A percentile compares a stretch with the other conserved stretches of the same genome.
Conservation (phyloP, 306 rosid genomes). For the Comarum palustre region DNA sequence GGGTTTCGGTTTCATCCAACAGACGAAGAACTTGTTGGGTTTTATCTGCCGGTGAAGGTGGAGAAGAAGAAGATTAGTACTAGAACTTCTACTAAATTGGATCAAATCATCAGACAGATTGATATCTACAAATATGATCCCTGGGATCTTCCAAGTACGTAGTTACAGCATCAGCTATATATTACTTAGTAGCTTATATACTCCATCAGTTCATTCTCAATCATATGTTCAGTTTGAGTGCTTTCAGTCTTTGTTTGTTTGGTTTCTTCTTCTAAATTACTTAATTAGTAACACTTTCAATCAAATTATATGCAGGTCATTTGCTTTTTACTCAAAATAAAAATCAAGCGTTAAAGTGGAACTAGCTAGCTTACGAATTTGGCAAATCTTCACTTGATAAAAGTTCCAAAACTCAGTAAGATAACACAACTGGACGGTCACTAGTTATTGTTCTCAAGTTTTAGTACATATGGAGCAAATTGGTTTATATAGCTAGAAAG, state of each 20-base stretch:
- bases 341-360: neutral
- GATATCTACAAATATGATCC: constrained; percentile 93
- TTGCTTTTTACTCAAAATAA: no score
- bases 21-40: constrained; percentile 89
- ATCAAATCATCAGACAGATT: constrained; percentile 73
- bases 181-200: neutral
- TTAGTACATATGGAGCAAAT: neutral
- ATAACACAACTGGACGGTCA: neutral
- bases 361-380: no score
- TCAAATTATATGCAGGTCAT: no score
- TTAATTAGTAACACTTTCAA: neutral
- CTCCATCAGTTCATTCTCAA: neutral
- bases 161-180: neutral
- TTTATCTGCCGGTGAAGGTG: constrained; percentile 66
- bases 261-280: neutral
- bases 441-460: neutral
- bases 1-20: constrained; percentile 95
- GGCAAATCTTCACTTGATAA: neutral
- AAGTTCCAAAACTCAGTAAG: neutral
- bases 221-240: neutral
- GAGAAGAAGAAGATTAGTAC: constrained; percentile 56
- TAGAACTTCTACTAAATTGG: constrained; percentile 24
- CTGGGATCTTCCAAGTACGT: constrained; percentile 97
- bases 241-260: neutral
- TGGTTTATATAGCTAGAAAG: neutral